Base-by-base conservation (phyloP, 108 stramenopile genomes). In the Skeletonema marinoi region DNA sequence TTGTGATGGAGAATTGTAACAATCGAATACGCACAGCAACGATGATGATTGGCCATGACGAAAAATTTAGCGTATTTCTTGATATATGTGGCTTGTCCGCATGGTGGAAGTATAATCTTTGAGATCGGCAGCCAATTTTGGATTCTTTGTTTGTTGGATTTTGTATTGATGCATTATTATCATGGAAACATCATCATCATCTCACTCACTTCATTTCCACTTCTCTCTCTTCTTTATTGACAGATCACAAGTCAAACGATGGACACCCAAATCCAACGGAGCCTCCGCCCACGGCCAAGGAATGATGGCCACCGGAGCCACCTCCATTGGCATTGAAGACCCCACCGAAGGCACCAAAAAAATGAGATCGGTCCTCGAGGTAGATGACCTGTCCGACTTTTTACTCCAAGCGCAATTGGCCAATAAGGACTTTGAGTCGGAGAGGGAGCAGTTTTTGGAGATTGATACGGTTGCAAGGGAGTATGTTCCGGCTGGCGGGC, bases 311-410 rank as follows among this genome's bases (percentile, higher is more conserved):
- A 78, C 86, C 6, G 93, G 93, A 51, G 89, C 92, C 16, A 83
- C 76, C 50, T 81, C 80, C 17, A 88, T 94, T 65, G 92, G 91
- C 54, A 51, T 90, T 32, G 80, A 84, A 35, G 64, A 67, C 0
- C 60, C 77, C 12, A 16, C 74, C 13, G 83, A 79, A 21, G 62
- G 78, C 2, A 56, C 75, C 7, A 83, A 83, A 46, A 91, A 83
- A 46, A 91, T 90, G 73, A 85, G 82, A 56, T 94, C 93, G 11
- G 91, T 98, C 1, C 85, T 98, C 68, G 97, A 99, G 73, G 88
- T 95, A 66, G 88, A 88, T 73, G 88, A 95, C 74, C 74, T 99
- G 56, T 94, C 96, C 58, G 98, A 97, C 66, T 99, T 99, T 85
- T 82, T 99, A 64, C 77, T 87, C 25, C 93, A 94, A 74, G 97